Conservation (phyloP, 2,329 filamentous ascomycete genomes). For the Pyrenophora graminea region DNA sequence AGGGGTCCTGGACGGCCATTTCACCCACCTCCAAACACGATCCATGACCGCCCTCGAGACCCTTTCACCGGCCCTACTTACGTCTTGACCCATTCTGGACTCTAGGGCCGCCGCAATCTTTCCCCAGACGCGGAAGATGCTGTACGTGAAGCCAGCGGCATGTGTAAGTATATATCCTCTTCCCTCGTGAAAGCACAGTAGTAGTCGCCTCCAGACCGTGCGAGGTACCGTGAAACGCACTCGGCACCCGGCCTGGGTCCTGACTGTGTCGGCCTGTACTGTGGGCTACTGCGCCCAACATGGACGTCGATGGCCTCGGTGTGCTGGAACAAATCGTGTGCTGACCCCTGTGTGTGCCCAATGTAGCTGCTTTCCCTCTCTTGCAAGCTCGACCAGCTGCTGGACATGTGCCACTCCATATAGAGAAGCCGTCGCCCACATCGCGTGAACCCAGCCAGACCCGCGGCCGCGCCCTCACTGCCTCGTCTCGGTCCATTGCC, state of each 20-base stretch:
- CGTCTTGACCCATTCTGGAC: conserved; percentile 21
- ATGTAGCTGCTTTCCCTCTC: conserved; percentile 47
- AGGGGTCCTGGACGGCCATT: conserved; percentile 18
- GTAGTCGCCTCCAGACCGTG: conserved; percentile 15
- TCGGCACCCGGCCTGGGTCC: conserved; percentile 17
- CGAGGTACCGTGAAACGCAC: conserved; percentile 26
- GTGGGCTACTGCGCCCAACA: conserved; percentile 27
- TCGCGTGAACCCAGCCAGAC: conserved; percentile 51
- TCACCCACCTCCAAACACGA: conserved; percentile 16
- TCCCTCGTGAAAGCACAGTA: conserved; percentile 1
- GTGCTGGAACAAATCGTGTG: conserved; percentile 22
- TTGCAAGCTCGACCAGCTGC: conserved; percentile 46
- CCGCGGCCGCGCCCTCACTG: conserved; percentile 52
- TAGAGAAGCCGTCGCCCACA: conserved; percentile 36
- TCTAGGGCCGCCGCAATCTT: conserved; percentile 22
- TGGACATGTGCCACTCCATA: conserved; percentile 46
- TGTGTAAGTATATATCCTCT: conserved; percentile 40
- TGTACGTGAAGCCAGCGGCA: conserved; percentile 39
- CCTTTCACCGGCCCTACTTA: conserved; percentile 10
- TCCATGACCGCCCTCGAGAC: conserved; percentile 10
- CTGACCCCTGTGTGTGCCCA: conserved; percentile 34
- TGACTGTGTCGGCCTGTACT: conserved; percentile 18
- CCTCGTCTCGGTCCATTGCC: conserved; percentile 49
- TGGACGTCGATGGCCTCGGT: conserved; percentile 22
- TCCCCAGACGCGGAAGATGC: conserved; percentile 38